Conservation (phyloP, 2,329 filamentous ascomycete species). For the Fusarium lateritium region DNA sequence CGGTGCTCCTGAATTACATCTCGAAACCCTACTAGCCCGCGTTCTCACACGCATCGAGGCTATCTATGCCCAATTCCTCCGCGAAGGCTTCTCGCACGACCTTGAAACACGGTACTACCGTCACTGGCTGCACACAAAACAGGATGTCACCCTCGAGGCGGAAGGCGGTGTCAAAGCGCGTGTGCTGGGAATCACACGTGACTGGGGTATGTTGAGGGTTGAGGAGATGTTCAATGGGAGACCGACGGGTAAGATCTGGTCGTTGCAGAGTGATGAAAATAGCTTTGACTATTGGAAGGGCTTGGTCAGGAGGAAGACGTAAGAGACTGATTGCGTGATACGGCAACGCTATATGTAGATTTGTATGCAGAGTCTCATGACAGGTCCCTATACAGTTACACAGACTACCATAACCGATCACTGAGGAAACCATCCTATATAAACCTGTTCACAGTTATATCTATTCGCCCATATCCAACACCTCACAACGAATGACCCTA, state of each 20-base stretch:
- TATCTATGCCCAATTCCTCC: constrained; percentile 82
- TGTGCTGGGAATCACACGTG: constrained; percentile 89
- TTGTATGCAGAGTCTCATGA: background rate
- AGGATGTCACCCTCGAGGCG: constrained; percentile 80
- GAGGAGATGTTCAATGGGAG: constrained; percentile 85
- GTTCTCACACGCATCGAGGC: constrained; percentile 84
- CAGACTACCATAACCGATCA: background rate
- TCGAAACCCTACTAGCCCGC: constrained; percentile 86
- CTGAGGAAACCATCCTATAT: background rate
- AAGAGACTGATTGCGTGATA: background rate
- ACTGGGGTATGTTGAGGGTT: constrained; percentile 89
- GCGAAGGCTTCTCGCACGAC: constrained; percentile 78
- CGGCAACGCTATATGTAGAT: background rate
- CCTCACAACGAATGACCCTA: background rate
- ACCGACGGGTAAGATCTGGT: constrained; percentile 82
- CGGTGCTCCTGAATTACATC: constrained; percentile 69
- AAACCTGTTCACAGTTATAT: background rate
- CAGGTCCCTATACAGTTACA: background rate
- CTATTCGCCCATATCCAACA: background rate
- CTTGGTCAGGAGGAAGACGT: constrained; percentile 84
- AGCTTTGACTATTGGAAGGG: constrained; percentile 98
- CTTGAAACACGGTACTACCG: constrained; percentile 85
- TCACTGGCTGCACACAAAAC: constrained; percentile 88
- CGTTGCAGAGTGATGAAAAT: constrained; percentile 95
- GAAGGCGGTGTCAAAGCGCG: constrained; percentile 81